These are phyloP conservation scores for Aspergillus ochraceoroseus DNA, from an alignment of 2,329 filamentous ascomycete genomes.

Conservation along the genomic window DNA sequence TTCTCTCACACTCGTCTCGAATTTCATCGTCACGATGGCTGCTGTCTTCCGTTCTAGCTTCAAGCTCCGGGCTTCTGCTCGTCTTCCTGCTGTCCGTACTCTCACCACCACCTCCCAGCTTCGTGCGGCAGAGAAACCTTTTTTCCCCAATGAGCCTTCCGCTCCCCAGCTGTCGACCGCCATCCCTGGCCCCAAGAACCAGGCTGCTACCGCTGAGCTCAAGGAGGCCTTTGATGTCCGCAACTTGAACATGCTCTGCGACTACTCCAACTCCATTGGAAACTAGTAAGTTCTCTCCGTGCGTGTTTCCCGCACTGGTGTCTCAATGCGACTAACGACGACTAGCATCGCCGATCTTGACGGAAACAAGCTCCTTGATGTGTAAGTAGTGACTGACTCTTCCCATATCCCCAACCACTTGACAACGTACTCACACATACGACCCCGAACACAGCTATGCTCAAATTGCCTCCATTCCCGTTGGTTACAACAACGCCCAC, in stretches of 20 bases:
- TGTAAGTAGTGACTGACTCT: slow-evolving; percentile 36
- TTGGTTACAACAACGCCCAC: slow-evolving; percentile 86
- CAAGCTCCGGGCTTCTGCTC: slow-evolving; percentile 32
- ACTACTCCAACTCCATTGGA: slow-evolving; percentile 68
- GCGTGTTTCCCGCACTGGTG: neutral
- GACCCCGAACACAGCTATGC: slow-evolving; percentile 60
- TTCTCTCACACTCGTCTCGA: neutral
- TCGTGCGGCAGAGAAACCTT: slow-evolving; percentile 44
- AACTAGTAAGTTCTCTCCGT: slow-evolving; percentile 74
- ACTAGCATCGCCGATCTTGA: slow-evolving; percentile 47
- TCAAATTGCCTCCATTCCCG: slow-evolving; percentile 86
- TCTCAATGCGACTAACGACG: slow-evolving; percentile 18
- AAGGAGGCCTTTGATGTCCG: slow-evolving; percentile 78
- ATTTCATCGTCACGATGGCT: slow-evolving; percentile 24
- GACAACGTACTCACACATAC: neutral
- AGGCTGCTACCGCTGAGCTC: slow-evolving; percentile 64
- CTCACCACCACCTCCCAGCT: slow-evolving; percentile 36
- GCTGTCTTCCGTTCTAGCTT: slow-evolving; percentile 36
- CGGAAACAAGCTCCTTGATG: slow-evolving; percentile 50
- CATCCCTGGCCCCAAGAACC: slow-evolving; percentile 72
- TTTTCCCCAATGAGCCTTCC: slow-evolving; percentile 56
- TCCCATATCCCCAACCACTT: no score
- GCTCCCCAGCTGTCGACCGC: slow-evolving; percentile 52
- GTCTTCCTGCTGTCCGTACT: slow-evolving; percentile 33
- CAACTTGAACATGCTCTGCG: slow-evolving; percentile 75